These are phyloP conservation scores for Globisporangium recalcitrans DNA, from an alignment of 352 stramenopile genomes.

Conservation along the genomic window DNA sequence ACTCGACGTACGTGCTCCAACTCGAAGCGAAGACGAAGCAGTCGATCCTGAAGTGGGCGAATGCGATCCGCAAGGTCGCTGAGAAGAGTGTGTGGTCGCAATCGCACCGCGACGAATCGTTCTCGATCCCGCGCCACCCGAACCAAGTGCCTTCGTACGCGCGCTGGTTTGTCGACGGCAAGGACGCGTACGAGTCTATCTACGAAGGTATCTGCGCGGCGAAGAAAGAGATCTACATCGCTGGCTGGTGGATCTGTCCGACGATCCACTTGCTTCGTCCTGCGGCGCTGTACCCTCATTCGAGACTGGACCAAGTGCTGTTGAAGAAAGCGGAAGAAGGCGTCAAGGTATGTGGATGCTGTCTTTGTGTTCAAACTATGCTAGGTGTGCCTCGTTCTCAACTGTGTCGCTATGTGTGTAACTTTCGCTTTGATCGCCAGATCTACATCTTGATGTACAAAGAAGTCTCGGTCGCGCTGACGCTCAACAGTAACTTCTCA, in stretches of 20 bases:
- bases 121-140: constrained; percentile 64
- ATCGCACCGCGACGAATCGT: constrained; percentile 74
- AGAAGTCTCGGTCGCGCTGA: constrained; percentile 77
- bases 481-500: constrained; percentile 79
- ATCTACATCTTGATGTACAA: constrained; percentile 93
- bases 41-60: constrained; percentile 75
- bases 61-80: constrained; percentile 67
- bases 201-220: constrained; percentile 56
- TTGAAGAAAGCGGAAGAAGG: constrained; percentile 72
- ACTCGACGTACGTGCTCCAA: constrained; percentile 82
- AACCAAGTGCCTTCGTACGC: constrained; percentile 58
- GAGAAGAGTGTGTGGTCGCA: constrained; percentile 76
- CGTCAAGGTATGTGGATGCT: constrained; percentile 34
- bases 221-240: constrained; percentile 87
- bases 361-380: background rate
- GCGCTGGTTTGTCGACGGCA: constrained; percentile 82
- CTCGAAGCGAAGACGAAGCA: constrained; percentile 80
- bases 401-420: background rate
- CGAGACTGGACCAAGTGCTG: constrained; percentile 58
- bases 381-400: too few species aligned
- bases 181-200: constrained; percentile 69
- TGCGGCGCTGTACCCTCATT: constrained; percentile 47
- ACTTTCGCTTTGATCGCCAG: constrained; percentile 13
- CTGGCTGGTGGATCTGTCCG: constrained; percentile 87
- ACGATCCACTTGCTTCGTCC: constrained; percentile 79